Percentiles rank a stretch among this genome's conserved stretches.
Conservation (phyloP, 164 flowering plant genomes). For the Annona squamosa region DNA sequence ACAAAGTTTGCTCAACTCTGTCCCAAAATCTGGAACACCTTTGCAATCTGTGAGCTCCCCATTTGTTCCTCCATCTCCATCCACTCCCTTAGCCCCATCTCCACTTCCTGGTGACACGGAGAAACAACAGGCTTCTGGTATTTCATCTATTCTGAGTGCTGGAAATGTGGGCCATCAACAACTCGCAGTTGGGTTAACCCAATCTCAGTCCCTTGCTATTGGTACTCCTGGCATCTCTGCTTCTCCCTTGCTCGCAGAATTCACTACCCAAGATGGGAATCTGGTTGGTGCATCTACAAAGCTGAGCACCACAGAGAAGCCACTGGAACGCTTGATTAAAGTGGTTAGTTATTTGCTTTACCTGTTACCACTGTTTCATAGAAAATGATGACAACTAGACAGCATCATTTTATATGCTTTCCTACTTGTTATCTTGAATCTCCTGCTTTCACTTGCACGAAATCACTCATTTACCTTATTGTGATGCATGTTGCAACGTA, state of each 20-base stretch:
- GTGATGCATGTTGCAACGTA: too few relatives aligned
- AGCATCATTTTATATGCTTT: background rate
- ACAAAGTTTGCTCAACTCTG: constrained; percentile 44
- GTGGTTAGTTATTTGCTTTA: constrained; percentile 42
- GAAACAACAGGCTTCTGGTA: constrained; percentile 47
- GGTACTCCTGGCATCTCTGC: constrained; percentile 94
- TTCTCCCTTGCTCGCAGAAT: constrained; percentile 84
- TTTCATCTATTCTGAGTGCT: constrained; percentile 49
- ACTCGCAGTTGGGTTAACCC: constrained; percentile 22
- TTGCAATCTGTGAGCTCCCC: constrained; percentile 72
- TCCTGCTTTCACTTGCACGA: too few relatives aligned
- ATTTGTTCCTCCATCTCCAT: constrained; percentile 71
- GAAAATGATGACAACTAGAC: background rate
- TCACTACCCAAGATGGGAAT: constrained; percentile 47
- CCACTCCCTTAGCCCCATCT: constrained; percentile 79
- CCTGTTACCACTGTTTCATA: background rate
- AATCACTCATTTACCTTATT: too few relatives aligned
- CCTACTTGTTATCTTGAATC: background rate
- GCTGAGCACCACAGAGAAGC: constrained; percentile 55
- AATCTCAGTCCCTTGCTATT: constrained; percentile 63
- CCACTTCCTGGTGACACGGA: constrained; percentile 75
- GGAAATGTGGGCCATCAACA: constrained; percentile 55
- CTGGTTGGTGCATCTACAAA: constrained; percentile 55
- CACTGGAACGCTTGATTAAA: constrained; percentile 71
- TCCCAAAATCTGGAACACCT: constrained; percentile 62